Conservation (phyloP, 805 yeast genomes). For the Ogataea angusta region DNA sequence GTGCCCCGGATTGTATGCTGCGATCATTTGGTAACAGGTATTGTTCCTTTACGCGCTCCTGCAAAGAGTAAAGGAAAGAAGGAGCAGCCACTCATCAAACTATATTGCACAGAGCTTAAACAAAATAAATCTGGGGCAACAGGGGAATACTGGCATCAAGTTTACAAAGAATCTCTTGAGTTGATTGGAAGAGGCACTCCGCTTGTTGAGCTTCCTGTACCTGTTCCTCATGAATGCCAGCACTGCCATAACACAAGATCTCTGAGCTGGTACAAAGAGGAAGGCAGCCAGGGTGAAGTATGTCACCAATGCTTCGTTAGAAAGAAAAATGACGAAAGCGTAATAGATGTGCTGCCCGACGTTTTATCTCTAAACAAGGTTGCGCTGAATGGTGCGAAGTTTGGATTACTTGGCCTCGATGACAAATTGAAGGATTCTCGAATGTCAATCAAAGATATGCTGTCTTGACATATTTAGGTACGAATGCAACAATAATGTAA, state of each 20-base stretch:
- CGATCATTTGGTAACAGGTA: conserved; percentile 29
- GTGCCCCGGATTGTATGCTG: conserved; percentile 45
- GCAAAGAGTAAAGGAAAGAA: conserved; percentile 31
- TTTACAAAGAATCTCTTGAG: conserved; percentile 7
- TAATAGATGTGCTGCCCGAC: conserved; percentile 26
- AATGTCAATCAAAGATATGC: conserved; percentile 23
- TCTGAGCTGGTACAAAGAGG: conserved; percentile 20
- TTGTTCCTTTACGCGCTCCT: conserved; percentile 29
- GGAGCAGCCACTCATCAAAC: conserved; percentile 38
- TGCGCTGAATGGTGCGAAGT: conserved; percentile 19
- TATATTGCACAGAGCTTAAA: conserved; percentile 38
- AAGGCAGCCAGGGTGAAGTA: background rate
- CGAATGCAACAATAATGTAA: no score
- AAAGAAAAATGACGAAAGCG: conserved; percentile 19
- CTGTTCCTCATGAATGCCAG: conserved; percentile 10
- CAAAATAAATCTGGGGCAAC: conserved; percentile 2
- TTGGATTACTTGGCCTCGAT: conserved; percentile 16
- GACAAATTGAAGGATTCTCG: conserved; percentile 10
- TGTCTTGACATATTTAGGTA: conserved; percentile 11
- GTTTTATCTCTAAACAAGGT: conserved; percentile 12
- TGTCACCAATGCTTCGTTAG: conserved; percentile 31
- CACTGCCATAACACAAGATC: conserved; percentile 23
- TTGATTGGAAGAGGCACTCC: background rate
- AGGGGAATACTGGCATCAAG: conserved; percentile 12
- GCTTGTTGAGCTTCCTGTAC: background rate